Evolutionary conservation across 352 stramenopile species (phyloP), one percentile per base, ranked within the genome.

Genomic region (Phytophthora pseudosyringae): DNA sequence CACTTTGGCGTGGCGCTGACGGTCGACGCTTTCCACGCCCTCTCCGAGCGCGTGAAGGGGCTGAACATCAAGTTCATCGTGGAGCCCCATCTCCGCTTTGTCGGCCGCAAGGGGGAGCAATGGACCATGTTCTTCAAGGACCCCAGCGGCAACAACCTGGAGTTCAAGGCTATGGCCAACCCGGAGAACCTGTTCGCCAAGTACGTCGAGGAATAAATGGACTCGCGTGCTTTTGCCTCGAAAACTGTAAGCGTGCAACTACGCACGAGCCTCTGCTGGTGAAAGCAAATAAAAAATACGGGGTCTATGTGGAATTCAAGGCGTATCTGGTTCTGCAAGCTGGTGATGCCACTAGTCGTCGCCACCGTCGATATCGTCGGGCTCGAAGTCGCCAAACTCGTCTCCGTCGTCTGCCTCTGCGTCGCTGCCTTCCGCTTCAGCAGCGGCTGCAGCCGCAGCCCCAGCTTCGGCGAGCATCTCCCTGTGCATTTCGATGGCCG

Each of bases 61-160:
- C 67, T 88, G 6, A 78, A 77, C 28, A 83, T 99, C 18, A 68
- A 95, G 38, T 99, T 99, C 70, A 96, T 99, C 57, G 97, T 99
- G 45, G 82, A 98, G 67, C 97, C 97, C 15, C 95, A 98, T 69
- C 72, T 98, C 38, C 83, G 97, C 59, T 99, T 99, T 64, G 51
- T 91, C 40, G 96, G 93, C 21, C 80, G 86, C 61, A 97, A 97
- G 52, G 97, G 97, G 7, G 98, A 99, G 72, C 97, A 99, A 69
- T 99, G 90, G 90, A 99, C 97, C 33, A 99, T 99, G 97, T 99
- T 99, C 76, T 99, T 99, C 81, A 99, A 99, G 71, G 93, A 98
- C 67, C 96, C 96, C 12, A 97, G 84, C 59, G 94, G 93, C 56
- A 99, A 99, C 76, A 99, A 98, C 76, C 85, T 99, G 8, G 97